Conservation (phyloP, 345 rosid genomes). For the Leavenworthia alabamica region DNA sequence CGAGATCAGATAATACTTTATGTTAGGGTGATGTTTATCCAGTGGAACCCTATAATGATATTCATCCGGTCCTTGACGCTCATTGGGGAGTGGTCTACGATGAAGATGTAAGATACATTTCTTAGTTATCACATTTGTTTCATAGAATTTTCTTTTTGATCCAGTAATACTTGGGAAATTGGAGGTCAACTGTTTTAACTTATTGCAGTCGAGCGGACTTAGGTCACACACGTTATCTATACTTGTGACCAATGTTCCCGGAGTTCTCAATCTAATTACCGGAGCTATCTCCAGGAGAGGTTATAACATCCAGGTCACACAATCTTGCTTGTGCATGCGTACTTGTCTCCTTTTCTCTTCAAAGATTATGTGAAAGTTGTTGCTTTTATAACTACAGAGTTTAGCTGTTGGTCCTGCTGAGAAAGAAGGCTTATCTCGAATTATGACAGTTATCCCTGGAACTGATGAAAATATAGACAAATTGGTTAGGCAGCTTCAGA, state of each 20-base stretch:
- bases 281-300: constrained; percentile 76
- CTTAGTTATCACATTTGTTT: neutral
- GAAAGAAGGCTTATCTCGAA: constrained; percentile 60
- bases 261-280: constrained; percentile 62
- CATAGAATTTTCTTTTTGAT: neutral
- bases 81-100: constrained; percentile 91
- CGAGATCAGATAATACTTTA: neutral
- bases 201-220: constrained; percentile 49
- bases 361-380: constrained; percentile 2
- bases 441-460: constrained; percentile 70
- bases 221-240: constrained; percentile 61
- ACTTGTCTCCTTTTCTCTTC: neutral
- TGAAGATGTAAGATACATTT: constrained; percentile 64
- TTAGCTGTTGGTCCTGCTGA: constrained; percentile 68
- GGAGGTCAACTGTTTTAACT: neutral
- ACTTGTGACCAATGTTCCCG: constrained; percentile 55
- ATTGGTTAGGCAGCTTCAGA: constrained; percentile 62
- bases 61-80: constrained; percentile 82
- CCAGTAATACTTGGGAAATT: neutral
- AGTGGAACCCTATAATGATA: constrained; percentile 53
- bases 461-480: constrained; percentile 63
- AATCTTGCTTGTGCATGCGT: neutral
- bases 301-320: constrained; percentile 58
- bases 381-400: constrained; percentile 38
- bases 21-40: constrained; percentile 96